phyloP scores from a whole-genome alignment of 1,284 basidiomycete species.

The Trichosporon faecale region DNA sequence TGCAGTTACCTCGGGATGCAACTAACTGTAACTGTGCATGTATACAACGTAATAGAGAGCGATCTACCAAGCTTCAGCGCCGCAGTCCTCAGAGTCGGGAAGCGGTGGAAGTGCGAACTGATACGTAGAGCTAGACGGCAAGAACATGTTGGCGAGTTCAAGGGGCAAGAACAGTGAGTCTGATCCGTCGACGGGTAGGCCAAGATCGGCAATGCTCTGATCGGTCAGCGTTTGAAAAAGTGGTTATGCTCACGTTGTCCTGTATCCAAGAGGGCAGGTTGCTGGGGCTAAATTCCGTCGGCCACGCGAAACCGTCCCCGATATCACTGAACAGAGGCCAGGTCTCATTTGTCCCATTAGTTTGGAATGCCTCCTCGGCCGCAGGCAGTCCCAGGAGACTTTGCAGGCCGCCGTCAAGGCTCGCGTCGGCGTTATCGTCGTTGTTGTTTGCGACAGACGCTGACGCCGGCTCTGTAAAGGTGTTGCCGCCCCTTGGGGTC shows the following conservation, averaged over 20 bases:
- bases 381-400: conserved; percentile 41
- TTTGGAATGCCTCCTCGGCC: conserved; percentile 24
- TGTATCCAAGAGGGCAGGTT: conserved; percentile 53
- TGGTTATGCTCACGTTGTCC: conserved; percentile 61
- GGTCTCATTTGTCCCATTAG: conserved; percentile 14
- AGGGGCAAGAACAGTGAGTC: conserved; percentile 76
- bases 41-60: not conserved
- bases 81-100: conserved; percentile 47
- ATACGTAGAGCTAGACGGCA: conserved; percentile 39
- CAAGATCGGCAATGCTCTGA: conserved; percentile 78
- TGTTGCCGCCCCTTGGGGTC: conserved; percentile 54
- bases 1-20: too few species aligned
- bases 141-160: conserved; percentile 53
- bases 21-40: not conserved
- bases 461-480: not conserved
- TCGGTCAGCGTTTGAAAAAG: not conserved
- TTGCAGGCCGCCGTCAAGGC: conserved; percentile 41
- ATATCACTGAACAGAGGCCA: conserved; percentile 23
- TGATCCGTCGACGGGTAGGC: conserved; percentile 79
- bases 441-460: conserved; percentile 50
- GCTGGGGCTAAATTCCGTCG: conserved; percentile 57
- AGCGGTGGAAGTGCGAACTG: conserved; percentile 44
- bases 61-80: conserved; percentile 49
- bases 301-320: conserved; percentile 64
- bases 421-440: conserved; percentile 18